phyloP scores from a whole-genome alignment of 352 stramenopile genomes.

The Phytophthora cryptogea region DNA sequence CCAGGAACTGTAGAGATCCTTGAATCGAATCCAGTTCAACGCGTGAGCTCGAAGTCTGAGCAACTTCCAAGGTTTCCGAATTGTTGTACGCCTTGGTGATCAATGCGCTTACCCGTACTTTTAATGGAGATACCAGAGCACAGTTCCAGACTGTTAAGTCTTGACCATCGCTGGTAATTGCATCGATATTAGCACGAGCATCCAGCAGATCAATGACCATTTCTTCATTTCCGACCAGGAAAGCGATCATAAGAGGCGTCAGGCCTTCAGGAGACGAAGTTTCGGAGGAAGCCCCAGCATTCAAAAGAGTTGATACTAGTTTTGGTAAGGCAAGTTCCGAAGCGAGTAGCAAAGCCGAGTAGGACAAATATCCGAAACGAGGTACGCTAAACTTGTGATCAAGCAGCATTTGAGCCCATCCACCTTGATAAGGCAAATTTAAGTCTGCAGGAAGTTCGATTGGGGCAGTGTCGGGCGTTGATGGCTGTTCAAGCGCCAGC shows the following conservation, averaged over 20 bases:
- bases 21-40: conserved; percentile 44
- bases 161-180: conserved; percentile 52
- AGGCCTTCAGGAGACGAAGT: conserved; percentile 34
- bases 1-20: conserved; percentile 37
- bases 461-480: neutral
- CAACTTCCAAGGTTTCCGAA: neutral
- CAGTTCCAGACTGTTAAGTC: conserved; percentile 70
- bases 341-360: conserved; percentile 59
- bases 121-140: conserved; percentile 41
- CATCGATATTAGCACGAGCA: conserved; percentile 48
- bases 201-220: conserved; percentile 38
- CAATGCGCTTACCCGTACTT: conserved; percentile 17
- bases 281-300: conserved; percentile 43
- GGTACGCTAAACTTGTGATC: conserved; percentile 41
- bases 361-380: conserved; percentile 55
- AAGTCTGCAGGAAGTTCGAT: conserved; percentile 1
- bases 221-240: conserved; percentile 50
- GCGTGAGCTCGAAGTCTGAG: conserved; percentile 2
- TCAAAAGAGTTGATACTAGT: conserved; percentile 43
- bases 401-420: conserved; percentile 56
- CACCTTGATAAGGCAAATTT: conserved; percentile 29
- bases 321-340: conserved; percentile 44
- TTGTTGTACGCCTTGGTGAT: conserved; percentile 19
- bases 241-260: conserved; percentile 65
- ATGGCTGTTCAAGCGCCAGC: conserved; percentile 5